Conservation (phyloP, 2,329 filamentous ascomycete species). For the Fusarium sp. region DNA sequence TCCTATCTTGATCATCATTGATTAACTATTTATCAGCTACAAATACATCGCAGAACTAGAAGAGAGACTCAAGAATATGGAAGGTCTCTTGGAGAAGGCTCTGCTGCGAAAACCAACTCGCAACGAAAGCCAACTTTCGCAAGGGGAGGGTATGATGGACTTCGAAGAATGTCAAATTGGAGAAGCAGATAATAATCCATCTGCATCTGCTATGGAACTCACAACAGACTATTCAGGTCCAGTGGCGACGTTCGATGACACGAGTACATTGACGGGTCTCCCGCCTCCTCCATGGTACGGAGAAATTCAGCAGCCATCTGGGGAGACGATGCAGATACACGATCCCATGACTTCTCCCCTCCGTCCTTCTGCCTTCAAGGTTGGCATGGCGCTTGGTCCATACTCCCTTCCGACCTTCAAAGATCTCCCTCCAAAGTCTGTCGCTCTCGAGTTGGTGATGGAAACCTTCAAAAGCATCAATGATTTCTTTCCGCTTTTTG, state of each 20-base stretch:
- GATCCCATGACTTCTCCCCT: not conserved
- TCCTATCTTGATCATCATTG: too few species aligned
- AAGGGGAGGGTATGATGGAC: not conserved
- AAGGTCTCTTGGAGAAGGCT: slow-evolving; percentile 12
- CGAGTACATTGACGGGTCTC: not conserved
- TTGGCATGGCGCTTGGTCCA: slow-evolving; percentile 16
- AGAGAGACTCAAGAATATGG: slow-evolving; percentile 34
- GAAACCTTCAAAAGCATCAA: slow-evolving; percentile 36
- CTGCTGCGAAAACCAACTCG: not conserved
- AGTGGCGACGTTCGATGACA: not conserved
- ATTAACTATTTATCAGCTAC: slow-evolving; percentile 1
- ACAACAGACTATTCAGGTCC: not conserved
- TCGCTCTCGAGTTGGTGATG: slow-evolving; percentile 30
- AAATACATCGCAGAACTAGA: slow-evolving; percentile 40
- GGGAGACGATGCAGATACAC: not conserved
- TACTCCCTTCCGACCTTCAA: slow-evolving; percentile 16
- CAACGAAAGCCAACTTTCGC: too few species aligned
- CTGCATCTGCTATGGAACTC: not conserved
- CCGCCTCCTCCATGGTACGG: not conserved
- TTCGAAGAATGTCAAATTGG: not conserved
- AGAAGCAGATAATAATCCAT: not conserved
- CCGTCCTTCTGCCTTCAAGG: not conserved
- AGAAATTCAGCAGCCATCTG: too few species aligned
- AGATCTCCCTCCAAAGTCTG: slow-evolving; percentile 29
- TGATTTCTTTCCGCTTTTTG: slow-evolving; percentile 40